Evolutionary conservation across 345 rosid genomes (phyloP).

Genomic region (Salix udensis): DNA sequence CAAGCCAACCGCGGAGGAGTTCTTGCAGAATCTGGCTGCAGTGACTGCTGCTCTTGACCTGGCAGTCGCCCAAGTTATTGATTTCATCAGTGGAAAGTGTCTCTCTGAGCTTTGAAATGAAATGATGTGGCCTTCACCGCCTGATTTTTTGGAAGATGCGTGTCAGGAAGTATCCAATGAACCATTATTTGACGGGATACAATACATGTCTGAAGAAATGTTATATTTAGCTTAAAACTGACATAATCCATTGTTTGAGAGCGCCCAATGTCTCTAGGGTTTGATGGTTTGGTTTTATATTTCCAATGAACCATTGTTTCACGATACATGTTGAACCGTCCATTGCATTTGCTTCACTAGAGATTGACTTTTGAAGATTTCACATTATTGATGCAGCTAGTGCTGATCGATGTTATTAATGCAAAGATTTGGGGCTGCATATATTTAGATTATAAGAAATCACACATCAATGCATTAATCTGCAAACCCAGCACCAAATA

Average conservation of each 20-base stretch:
- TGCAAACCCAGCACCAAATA: slow-evolving; percentile 38
- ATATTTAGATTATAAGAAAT: not conserved
- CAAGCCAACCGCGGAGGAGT: slow-evolving; percentile 73
- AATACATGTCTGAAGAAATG: not conserved
- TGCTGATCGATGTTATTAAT: not conserved
- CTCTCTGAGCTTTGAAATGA: slow-evolving; percentile 58
- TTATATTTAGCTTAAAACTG: not conserved
- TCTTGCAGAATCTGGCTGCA: slow-evolving; percentile 66
- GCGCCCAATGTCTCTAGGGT: not conserved
- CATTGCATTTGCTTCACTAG: not conserved
- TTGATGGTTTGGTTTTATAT: not conserved
- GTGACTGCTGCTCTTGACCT: slow-evolving; percentile 61
- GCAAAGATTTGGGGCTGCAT: not conserved
- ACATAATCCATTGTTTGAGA: not conserved
- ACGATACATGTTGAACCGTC: not conserved
- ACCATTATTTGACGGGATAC: not conserved
- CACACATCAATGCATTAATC: not conserved
- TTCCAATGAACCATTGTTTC: not conserved
- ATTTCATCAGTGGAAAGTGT: slow-evolving; percentile 65
- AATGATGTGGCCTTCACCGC: not conserved
- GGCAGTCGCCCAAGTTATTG: slow-evolving; percentile 49
- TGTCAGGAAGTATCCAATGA: not conserved
- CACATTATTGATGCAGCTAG: not conserved
- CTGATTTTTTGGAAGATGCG: slow-evolving; percentile 13
- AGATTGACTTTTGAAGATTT: not conserved